phyloP scores from a whole-genome alignment of 129 eudicot genomes.

The Cynara cardunculus region DNA sequence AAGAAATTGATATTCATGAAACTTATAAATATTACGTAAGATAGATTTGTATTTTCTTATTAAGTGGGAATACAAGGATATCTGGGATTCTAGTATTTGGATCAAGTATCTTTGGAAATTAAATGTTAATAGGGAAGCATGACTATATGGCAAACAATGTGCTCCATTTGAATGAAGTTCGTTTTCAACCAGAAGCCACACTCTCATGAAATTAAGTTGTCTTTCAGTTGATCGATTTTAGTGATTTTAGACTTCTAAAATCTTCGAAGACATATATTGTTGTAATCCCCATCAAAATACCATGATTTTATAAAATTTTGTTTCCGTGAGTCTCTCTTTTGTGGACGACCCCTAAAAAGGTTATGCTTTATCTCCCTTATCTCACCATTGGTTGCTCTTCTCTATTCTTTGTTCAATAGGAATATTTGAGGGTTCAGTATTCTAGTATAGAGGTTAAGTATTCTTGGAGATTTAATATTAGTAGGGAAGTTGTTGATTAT shows the following conservation, averaged over 20 bases:
- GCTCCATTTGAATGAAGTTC: not conserved
- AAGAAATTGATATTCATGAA: not conserved
- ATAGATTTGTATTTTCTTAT: not conserved
- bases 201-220: not conserved
- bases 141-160: not conserved
- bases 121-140: constrained; percentile 2
- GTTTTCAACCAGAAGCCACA: not conserved
- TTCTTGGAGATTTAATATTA: not conserved
- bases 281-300: not conserved
- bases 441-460: not conserved
- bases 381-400: not conserved
- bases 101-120: constrained; percentile 5
- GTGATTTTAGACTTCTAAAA: not conserved
- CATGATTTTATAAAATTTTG: not conserved
- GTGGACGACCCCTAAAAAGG: not conserved
- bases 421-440: not conserved
- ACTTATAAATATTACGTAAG: not conserved
- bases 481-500: not conserved
- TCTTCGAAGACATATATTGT: not conserved
- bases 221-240: not conserved
- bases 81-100: not conserved
- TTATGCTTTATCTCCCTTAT: not conserved
- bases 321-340: not conserved
- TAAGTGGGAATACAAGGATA: not conserved
- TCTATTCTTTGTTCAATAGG: not conserved